Percentiles rank a stretch among this genome's conserved stretches.
Conservation (phyloP, 2,329 filamentous ascomycete species). For the Stemphylium beticola region DNA sequence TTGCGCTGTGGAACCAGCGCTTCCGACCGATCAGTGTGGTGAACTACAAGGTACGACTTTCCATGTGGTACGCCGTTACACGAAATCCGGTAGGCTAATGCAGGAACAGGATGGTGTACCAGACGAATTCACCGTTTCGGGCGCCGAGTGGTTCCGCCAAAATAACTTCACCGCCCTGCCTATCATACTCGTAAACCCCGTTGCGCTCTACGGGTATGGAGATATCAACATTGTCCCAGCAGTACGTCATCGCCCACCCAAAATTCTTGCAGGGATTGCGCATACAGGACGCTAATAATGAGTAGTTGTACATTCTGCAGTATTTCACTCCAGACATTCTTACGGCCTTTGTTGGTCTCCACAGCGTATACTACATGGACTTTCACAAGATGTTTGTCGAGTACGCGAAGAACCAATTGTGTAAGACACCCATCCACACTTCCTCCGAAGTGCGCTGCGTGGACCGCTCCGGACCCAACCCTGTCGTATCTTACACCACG, state of each 20-base stretch:
- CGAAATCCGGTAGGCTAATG: slow-evolving; percentile 20
- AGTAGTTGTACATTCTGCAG: slow-evolving; percentile 48
- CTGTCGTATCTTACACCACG: slow-evolving; percentile 41
- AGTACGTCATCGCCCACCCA: slow-evolving; percentile 35
- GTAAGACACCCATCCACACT: slow-evolving; percentile 42
- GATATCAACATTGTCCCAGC: slow-evolving; percentile 47
- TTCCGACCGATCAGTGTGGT: slow-evolving; percentile 42
- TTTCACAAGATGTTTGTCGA: slow-evolving; percentile 47
- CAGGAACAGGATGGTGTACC: slow-evolving; percentile 44
- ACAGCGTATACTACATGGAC: slow-evolving; percentile 47
- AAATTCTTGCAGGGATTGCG: slow-evolving; percentile 27
- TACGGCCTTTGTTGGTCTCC: slow-evolving; percentile 45
- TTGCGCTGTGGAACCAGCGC: slow-evolving; percentile 39
- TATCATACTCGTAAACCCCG: slow-evolving; percentile 42
- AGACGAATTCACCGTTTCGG: slow-evolving; percentile 43
- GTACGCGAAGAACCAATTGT: slow-evolving; percentile 38
- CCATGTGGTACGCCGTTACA: slow-evolving; percentile 13
- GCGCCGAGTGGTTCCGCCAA: slow-evolving; percentile 42
- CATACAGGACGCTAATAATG: slow-evolving; percentile 36
- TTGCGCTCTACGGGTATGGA: slow-evolving; percentile 48
- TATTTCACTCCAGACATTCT: slow-evolving; percentile 50
- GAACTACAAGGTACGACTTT: slow-evolving; percentile 44
- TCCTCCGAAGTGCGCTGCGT: slow-evolving; percentile 45
- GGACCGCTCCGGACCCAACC: slow-evolving; percentile 43
- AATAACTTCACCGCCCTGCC: slow-evolving; percentile 48